Evolutionary conservation across 129 eudicot species (phyloP).

Genomic region (Centrapalus pauciflorus): DNA sequence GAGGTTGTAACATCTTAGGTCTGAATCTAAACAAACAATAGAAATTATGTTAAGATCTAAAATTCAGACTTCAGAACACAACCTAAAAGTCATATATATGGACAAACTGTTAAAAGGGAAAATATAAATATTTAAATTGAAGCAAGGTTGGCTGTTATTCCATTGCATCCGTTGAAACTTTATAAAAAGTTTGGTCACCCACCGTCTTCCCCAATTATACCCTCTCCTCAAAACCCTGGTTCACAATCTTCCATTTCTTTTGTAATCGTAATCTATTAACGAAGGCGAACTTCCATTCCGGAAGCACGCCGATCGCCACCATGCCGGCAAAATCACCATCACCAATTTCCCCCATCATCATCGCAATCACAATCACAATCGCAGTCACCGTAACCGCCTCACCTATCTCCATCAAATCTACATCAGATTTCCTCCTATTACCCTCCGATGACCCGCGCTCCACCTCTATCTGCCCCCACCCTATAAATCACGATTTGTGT

Average conservation of each 20-base stretch:
- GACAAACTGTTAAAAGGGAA: too few species aligned
- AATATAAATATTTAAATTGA: too few species aligned
- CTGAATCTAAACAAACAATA: too few species aligned
- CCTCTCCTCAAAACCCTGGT: slow-evolving; percentile 7
- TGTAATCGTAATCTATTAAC: not conserved
- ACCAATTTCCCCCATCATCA: slow-evolving; percentile 5
- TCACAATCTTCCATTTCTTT: not conserved
- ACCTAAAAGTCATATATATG: too few species aligned
- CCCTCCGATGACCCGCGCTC: slow-evolving; percentile 16
- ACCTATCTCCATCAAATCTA: not conserved
- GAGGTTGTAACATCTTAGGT: too few species aligned
- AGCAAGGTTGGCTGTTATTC: too few species aligned
- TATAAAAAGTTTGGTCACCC: not conserved
- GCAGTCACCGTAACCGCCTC: slow-evolving; percentile 16
- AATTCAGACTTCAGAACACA: too few species aligned
- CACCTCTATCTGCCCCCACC: slow-evolving; percentile 6
- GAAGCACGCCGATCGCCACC: slow-evolving; percentile 26
- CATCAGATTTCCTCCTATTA: slow-evolving; percentile 5
- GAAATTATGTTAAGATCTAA: too few species aligned
- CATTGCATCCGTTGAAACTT: too few species aligned
- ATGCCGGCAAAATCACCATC: slow-evolving; percentile 18
- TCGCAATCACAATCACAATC: slow-evolving; percentile 16
- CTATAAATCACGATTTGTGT: slow-evolving; percentile 28
- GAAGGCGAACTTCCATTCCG: slow-evolving; percentile 15
- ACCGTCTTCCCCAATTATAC: not conserved